A percentile compares a stretch with the other conserved stretches of the same genome.
phyloP scores from a whole-genome alignment of 1,284 basidiomycete species.

The Moniliella sp. region DNA sequence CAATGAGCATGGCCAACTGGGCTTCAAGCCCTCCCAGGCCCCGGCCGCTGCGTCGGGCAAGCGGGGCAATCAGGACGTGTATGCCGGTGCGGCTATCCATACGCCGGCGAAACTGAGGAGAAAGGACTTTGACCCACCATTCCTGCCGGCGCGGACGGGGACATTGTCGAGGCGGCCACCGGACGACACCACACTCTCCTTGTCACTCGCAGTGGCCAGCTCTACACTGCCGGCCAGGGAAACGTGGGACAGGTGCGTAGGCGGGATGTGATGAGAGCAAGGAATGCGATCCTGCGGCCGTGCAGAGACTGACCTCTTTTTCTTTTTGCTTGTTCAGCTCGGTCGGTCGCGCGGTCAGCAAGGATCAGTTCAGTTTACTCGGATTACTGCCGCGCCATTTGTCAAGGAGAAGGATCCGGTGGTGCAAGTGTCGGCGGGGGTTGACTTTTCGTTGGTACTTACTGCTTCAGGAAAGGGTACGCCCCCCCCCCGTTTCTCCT shows the following conservation, averaged over 20 bases:
- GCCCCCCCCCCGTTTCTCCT: no score
- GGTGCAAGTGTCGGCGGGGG: constrained; percentile 54
- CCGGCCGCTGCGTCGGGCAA: constrained; percentile 38
- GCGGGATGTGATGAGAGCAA: no score
- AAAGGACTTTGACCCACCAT: constrained; percentile 19
- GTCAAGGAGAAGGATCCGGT: constrained; percentile 45
- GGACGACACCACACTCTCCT: constrained; percentile 63
- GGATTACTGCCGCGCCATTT: constrained; percentile 38
- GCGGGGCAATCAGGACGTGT: no score
- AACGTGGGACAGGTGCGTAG: constrained; percentile 46
- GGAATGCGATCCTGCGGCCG: no score
- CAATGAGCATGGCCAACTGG: constrained; percentile 39
- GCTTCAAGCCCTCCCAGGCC: constrained; percentile 12
- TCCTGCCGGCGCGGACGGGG: constrained; percentile 45
- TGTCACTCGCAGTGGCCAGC: constrained; percentile 54
- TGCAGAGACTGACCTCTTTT: no score
- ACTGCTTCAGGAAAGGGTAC: constrained; percentile 48
- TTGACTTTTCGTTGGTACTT: constrained; percentile 61
- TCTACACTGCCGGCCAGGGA: constrained; percentile 68
- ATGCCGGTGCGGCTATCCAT: constrained; percentile 43
- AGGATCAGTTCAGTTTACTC: constrained; percentile 40
- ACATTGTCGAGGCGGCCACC: constrained; percentile 58
- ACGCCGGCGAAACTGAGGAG: constrained; percentile 38
- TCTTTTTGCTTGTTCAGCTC: neutral
- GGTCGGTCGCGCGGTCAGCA: constrained; percentile 17